Conservation (phyloP, 345 rosid genomes). For the Erysimum cheiranthoides region DNA sequence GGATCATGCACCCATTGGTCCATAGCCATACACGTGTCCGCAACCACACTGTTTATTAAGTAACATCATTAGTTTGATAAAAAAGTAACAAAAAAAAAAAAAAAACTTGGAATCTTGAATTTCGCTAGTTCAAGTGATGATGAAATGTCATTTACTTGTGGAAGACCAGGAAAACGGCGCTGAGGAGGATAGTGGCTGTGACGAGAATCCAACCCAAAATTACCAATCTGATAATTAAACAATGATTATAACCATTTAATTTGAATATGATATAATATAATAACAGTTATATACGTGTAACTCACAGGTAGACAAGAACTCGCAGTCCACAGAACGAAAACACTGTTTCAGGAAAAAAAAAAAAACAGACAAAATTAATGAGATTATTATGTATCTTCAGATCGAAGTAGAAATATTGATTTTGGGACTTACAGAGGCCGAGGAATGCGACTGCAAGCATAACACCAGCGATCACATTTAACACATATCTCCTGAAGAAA, state of each 20-base stretch:
- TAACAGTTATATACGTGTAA: constrained; percentile 16
- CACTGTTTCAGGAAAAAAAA: constrained; percentile 43
- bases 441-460: constrained; percentile 55
- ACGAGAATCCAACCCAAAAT: constrained; percentile 63
- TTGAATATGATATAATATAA: constrained; percentile 14
- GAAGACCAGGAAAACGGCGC: constrained; percentile 60
- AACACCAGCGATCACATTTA: constrained; percentile 49
- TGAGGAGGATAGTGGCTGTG: constrained; percentile 50
- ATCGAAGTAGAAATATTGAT: neutral
- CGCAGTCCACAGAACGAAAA: constrained; percentile 55
- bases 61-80: neutral
- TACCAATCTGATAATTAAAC: constrained; percentile 47
- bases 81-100: neutral
- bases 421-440: constrained; percentile 55
- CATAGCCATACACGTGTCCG: constrained; percentile 83
- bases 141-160: constrained; percentile 56
- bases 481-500: constrained; percentile 51
- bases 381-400: neutral
- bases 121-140: constrained; percentile 19
- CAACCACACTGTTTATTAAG: constrained; percentile 52
- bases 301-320: constrained; percentile 58
- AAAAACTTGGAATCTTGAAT: neutral
- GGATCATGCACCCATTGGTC: constrained; percentile 79
- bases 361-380: neutral
- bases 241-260: neutral